Base-by-base conservation (phyloP, 495 filamentous ascomycete genomes). In the Penicillium riverlandense region DNA sequence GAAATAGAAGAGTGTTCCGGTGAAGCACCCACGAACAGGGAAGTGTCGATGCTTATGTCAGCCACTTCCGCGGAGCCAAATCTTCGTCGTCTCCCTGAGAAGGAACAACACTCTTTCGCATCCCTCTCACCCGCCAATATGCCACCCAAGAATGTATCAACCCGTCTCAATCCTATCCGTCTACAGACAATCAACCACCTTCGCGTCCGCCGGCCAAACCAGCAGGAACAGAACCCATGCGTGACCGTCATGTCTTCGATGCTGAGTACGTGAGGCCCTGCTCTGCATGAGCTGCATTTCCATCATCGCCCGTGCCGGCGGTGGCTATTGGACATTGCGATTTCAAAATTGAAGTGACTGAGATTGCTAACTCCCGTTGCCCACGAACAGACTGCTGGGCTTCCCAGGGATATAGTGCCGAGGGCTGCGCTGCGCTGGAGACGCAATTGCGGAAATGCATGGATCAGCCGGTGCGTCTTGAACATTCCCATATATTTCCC, bases 371-470 rank as follows among this genome's bases (percentile, higher is more conserved):
- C 52, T 2, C 32, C 7, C n/a, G 22, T 6, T 4, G n/a, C 9
- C 9, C n/a, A 12, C 32, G 3, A 36, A 57, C 54, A 96, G 90
- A 85, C 53, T 98, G 92, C 67, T 98, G 92, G 92, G 92, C 92
- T 2, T 95, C 90, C 1, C 73, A 84, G 10, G 90, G 90, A 44
- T 83, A 87, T 57, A 79, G 65, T 45, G 66, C 76, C 0, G 72
- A 80, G 33, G 89, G 86, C 15, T 98, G 92, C 55, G 76, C 75
- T n/a, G 78, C 74, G 27, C 61, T 97, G 38, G 92, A 96, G 62
- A 73, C 86, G 54, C 78, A 84, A 52, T 70, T 98, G 59, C 78
- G 90, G 45, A 68, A 77, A n/a, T 98, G 92, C 75, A 96, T 96
- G 92, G 92, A 98, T 68, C 75, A 75, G 50, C 81, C 82, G 65